phyloP scores from a whole-genome alignment of 495 filamentous ascomycete genomes.

The Hyaloscypha hepaticicola region DNA sequence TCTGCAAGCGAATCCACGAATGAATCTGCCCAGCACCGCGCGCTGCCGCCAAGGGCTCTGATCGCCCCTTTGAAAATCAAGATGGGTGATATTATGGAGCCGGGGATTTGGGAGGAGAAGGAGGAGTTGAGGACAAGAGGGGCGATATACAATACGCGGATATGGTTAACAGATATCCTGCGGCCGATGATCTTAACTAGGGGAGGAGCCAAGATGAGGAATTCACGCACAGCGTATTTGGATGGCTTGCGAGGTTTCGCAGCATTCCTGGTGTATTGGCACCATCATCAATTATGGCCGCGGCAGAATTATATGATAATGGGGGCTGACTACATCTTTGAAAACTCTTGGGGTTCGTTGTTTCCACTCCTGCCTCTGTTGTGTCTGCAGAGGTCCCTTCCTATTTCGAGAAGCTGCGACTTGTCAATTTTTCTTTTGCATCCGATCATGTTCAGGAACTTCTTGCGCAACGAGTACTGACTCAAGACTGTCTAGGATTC shows the following conservation, averaged over 20 bases:
- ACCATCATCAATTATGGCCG: conserved; percentile 34
- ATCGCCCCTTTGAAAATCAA: background rate
- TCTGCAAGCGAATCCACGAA: background rate
- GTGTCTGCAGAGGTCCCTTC: background rate
- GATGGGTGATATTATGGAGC: background rate
- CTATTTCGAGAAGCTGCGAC: background rate
- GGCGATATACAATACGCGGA: conserved; percentile 5
- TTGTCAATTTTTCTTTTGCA: background rate
- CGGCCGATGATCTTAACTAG: conserved; percentile 24
- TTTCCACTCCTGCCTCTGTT: background rate
- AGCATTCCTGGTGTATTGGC: conserved; percentile 49
- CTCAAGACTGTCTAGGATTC: conserved; percentile 26
- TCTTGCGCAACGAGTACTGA: background rate
- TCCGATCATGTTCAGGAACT: background rate
- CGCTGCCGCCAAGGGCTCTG: background rate
- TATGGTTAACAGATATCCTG: conserved; percentile 23
- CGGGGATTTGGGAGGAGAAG: conserved; percentile 5
- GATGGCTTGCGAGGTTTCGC: conserved; percentile 55
- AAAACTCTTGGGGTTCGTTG: conserved; percentile 35
- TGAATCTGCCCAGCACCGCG: background rate
- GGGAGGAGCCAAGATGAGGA: conserved; percentile 22
- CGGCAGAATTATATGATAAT: background rate
- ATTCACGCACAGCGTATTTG: conserved; percentile 50
- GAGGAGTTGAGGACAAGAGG: conserved; percentile 1
- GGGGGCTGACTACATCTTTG: conserved; percentile 36